These are phyloP conservation scores for Mollisiaceae sp. DNA, from an alignment of 2,329 filamentous ascomycete genomes.

Conservation along the genomic window DNA sequence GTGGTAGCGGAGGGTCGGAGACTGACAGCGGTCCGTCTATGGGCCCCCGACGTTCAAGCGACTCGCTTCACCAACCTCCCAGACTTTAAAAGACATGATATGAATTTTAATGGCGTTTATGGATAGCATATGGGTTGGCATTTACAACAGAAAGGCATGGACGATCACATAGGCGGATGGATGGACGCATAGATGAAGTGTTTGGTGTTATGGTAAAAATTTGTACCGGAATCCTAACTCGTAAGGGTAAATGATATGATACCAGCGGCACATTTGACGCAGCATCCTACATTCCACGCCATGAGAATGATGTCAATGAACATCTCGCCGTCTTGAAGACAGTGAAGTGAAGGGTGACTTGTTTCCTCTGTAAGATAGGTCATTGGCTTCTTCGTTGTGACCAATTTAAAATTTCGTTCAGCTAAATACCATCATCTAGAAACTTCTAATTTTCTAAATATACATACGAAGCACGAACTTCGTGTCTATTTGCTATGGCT, in stretches of 20 bases:
- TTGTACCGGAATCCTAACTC: background rate
- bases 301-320: background rate
- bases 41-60: conserved; percentile 1
- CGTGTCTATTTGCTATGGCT: too few species aligned
- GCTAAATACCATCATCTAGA: too few species aligned
- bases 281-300: background rate
- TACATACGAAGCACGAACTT: too few species aligned
- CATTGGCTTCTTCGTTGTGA: too few species aligned
- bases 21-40: conserved; percentile 20
- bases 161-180: background rate
- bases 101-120: background rate
- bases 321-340: background rate
- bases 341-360: too few species aligned
- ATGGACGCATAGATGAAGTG: background rate
- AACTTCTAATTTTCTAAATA: too few species aligned
- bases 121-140: background rate
- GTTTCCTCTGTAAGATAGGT: too few species aligned
- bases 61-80: background rate
- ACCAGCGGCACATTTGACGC: background rate
- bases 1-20: conserved; percentile 22
- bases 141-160: background rate
- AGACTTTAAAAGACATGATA: background rate
- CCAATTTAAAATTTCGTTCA: too few species aligned
- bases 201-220: background rate
- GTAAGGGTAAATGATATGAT: background rate